phyloP scores from a whole-genome alignment of 164 flowering plant genomes.

The Dillenia turbinata region DNA sequence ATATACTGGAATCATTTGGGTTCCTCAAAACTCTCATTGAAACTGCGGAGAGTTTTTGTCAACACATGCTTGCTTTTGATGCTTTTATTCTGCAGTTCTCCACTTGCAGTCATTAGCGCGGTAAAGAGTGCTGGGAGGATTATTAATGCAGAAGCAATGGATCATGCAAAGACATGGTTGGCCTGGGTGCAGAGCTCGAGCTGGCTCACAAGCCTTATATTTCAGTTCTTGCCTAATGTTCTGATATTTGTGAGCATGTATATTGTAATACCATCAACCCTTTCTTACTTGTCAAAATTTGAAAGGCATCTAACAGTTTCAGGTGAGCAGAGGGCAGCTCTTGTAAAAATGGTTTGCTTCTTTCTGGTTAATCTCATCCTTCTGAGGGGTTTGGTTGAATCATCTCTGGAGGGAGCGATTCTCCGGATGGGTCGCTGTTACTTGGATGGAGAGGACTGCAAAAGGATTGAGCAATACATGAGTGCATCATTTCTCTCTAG shows the following conservation, averaged over 20 bases:
- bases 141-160: slow-evolving; percentile 94
- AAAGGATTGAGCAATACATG: slow-evolving; percentile 88
- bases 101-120: slow-evolving; percentile 90
- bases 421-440: slow-evolving; percentile 92
- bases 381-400: slow-evolving; percentile 80
- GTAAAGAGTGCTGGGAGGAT: slow-evolving; percentile 79
- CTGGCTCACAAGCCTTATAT: slow-evolving; percentile 77
- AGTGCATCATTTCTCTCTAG: slow-evolving; percentile 90
- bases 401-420: slow-evolving; percentile 81
- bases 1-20: slow-evolving; percentile 98
- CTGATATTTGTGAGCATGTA: slow-evolving; percentile 96
- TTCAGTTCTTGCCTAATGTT: slow-evolving; percentile 95
- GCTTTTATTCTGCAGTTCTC: slow-evolving; percentile 93
- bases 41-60: slow-evolving; percentile 73
- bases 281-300: slow-evolving; percentile 85
- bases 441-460: slow-evolving; percentile 99
- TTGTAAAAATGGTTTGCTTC: slow-evolving; percentile 96
- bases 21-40: slow-evolving; percentile 63
- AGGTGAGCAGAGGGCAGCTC: slow-evolving; percentile 94
- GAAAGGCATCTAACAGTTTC: slow-evolving; percentile 92
- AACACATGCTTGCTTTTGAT: slow-evolving; percentile 75
- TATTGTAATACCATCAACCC: slow-evolving; percentile 82
- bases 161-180: slow-evolving; percentile 82
- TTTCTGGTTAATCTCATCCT: slow-evolving; percentile 93
- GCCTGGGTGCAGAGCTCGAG: slow-evolving; percentile 89